phyloP scores from a whole-genome alignment of 2,329 filamentous ascomycete species.

The Hymenoscyphus salicellus region DNA sequence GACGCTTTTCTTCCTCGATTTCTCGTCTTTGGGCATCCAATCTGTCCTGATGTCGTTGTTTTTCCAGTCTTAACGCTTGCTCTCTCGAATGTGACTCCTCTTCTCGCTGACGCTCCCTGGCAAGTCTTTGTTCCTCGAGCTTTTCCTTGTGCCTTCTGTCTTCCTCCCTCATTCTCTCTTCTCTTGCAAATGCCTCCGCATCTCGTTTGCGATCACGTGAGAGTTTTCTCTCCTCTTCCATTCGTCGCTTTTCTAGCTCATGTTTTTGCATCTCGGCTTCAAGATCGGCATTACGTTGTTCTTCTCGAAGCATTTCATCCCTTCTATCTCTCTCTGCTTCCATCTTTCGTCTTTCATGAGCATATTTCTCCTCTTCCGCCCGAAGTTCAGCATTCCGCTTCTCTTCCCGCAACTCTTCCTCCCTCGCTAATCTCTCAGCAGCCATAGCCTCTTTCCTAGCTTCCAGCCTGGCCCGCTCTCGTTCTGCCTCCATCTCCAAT shows the following conservation, averaged over 20 bases:
- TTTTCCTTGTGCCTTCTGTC: neutral
- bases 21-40: neutral
- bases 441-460: neutral
- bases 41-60: neutral
- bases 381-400: neutral
- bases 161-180: neutral
- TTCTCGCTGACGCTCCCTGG: neutral
- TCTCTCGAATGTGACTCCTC: neutral
- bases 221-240: neutral
- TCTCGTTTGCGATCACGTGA: neutral
- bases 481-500: neutral
- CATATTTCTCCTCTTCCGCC: neutral
- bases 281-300: neutral
- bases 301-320: neutral
- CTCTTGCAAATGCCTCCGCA: neutral
- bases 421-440: neutral
- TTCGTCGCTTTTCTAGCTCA: neutral
- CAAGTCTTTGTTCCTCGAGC: neutral
- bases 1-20: neutral
- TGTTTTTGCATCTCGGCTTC: neutral
- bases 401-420: neutral
- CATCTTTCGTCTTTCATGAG: neutral
- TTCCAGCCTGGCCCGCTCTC: neutral
- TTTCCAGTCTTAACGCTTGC: neutral
- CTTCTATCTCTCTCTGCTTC: neutral